Conservation (phyloP, 352 stramenopile genomes). For the Bremia lactucae region DNA sequence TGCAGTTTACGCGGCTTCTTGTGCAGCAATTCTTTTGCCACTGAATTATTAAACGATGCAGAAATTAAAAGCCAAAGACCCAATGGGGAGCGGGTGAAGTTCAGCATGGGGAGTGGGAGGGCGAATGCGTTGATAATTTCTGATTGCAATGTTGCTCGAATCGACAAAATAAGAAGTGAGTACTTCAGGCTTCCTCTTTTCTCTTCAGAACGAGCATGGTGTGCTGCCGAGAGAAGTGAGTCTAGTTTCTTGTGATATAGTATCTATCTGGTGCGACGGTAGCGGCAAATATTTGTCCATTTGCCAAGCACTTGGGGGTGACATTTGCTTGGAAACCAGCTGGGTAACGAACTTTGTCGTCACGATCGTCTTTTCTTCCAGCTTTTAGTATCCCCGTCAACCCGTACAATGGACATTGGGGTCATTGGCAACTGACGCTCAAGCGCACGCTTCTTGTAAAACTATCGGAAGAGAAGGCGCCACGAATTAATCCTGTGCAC, state of each 20-base stretch:
- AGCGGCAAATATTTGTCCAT: slow-evolving; percentile 9
- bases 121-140: too few relatives aligned
- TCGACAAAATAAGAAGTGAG: slow-evolving; percentile 13
- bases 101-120: slow-evolving; percentile 9
- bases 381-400: neutral
- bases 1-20: slow-evolving; percentile 15
- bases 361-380: neutral
- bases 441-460: too few relatives aligned
- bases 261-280: slow-evolving; percentile 2
- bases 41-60: slow-evolving; percentile 4
- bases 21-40: slow-evolving; percentile 9
- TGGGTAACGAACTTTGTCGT: slow-evolving; percentile 2
- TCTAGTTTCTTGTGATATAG: slow-evolving; percentile 9
- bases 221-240: slow-evolving; percentile 4
- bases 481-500: too few relatives aligned
- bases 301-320: slow-evolving; percentile 4
- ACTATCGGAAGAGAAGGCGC: too few relatives aligned
- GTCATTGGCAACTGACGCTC: too few relatives aligned
- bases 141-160: slow-evolving; percentile 5
- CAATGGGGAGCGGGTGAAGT: slow-evolving; percentile 12
- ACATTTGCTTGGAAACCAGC: slow-evolving; percentile 17
- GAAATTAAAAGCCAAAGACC: slow-evolving; percentile 11
- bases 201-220: slow-evolving; percentile 6
- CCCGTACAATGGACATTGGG: too few relatives aligned
- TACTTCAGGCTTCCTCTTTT: neutral